Evolutionary conservation across 805 yeast genomes (phyloP).

Genomic region (Citeromyces nyonsensis): DNA sequence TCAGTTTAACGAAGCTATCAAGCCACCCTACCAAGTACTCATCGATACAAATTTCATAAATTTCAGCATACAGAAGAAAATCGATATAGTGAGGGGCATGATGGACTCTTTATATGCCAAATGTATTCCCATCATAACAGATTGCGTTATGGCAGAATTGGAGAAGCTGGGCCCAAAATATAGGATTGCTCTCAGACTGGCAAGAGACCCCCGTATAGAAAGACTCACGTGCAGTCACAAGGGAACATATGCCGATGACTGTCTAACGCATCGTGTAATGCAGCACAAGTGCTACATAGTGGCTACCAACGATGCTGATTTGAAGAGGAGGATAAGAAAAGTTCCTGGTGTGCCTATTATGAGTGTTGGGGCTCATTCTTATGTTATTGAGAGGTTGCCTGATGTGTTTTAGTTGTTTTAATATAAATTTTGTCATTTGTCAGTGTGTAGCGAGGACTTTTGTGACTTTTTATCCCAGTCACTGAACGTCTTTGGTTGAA

Average conservation of each 20-base stretch:
- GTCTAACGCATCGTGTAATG: slow-evolving; percentile 81
- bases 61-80: slow-evolving; percentile 89
- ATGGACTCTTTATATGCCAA: slow-evolving; percentile 93
- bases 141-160: slow-evolving; percentile 95
- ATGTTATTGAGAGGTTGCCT: slow-evolving; percentile 88
- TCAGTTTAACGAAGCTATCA: slow-evolving; percentile 85
- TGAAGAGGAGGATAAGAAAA: slow-evolving; percentile 86
- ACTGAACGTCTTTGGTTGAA: not conserved
- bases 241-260: slow-evolving; percentile 98
- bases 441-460: not conserved
- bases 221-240: slow-evolving; percentile 82
- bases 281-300: slow-evolving; percentile 96
- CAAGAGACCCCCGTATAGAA: slow-evolving; percentile 85
- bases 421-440: not conserved
- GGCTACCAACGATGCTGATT: slow-evolving; percentile 95
- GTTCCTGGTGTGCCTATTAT: slow-evolving; percentile 94
- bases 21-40: slow-evolving; percentile 95
- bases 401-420: slow-evolving; percentile 49
- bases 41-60: slow-evolving; percentile 95
- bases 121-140: slow-evolving; percentile 90
- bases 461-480: not conserved
- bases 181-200: slow-evolving; percentile 82
- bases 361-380: slow-evolving; percentile 91
- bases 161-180: slow-evolving; percentile 92
- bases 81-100: slow-evolving; percentile 90